Conservation (phyloP, 305 asterid genomes). For the Fraxinus baroniana region DNA sequence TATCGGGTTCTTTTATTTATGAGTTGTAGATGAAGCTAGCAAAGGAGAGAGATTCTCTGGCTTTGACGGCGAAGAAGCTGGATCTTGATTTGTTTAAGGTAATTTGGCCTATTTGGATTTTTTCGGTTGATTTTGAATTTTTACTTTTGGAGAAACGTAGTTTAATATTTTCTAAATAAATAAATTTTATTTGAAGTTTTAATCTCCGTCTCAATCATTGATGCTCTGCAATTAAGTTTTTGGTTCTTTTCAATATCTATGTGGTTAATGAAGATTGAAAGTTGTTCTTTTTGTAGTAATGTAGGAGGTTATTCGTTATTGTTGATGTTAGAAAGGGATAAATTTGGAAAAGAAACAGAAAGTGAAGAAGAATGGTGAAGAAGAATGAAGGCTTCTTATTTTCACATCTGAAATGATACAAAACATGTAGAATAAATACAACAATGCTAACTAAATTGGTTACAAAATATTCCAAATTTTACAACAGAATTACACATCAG, state of each 20-base stretch:
- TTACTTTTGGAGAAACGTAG: neutral
- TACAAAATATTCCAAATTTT: no score
- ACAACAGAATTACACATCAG: no score
- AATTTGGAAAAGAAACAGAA: no score
- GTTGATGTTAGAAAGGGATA: neutral
- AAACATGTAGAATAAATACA: no score
- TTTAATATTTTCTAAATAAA: neutral
- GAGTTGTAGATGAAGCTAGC: no score
- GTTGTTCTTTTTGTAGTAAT: neutral
- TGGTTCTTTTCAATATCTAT: neutral
- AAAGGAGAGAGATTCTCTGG: no score
- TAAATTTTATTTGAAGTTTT: neutral
- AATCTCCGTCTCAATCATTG: neutral
- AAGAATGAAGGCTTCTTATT: no score
- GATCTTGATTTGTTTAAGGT: slow-evolving; percentile 73
- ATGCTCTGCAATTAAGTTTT: neutral
- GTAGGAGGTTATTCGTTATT: neutral
- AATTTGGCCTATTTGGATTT: neutral
- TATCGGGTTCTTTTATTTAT: no score
- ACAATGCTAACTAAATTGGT: no score
- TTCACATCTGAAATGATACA: no score
- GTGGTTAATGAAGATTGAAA: neutral
- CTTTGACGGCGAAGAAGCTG: slow-evolving; percentile 35
- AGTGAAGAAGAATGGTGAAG: no score
- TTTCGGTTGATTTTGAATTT: neutral